phyloP scores from a whole-genome alignment of 176 grass and related monocot species.

The Eleusine indica region DNA sequence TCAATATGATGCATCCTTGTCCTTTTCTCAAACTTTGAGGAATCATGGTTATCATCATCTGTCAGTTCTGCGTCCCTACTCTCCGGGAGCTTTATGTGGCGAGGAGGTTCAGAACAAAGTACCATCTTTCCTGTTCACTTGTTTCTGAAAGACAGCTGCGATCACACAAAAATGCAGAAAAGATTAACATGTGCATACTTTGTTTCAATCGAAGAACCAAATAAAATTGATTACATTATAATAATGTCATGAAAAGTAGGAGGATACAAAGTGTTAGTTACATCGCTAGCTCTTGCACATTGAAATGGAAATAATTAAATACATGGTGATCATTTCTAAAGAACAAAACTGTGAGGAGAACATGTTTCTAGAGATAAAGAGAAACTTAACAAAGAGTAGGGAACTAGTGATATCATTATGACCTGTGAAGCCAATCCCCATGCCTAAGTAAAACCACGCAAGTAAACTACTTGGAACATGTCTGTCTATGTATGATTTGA shows the following conservation, averaged over 20 bases:
- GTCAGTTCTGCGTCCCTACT: slow-evolving; percentile 34
- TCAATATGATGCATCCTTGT: slow-evolving; percentile 52
- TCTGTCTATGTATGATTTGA: neutral
- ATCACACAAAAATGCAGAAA: slow-evolving; percentile 8
- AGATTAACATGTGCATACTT: slow-evolving; percentile 26
- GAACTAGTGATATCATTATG: neutral
- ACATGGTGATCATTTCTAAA: neutral
- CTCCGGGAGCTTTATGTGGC: neutral
- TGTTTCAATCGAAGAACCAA: slow-evolving; percentile 3
- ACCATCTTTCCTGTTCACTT: slow-evolving; percentile 45
- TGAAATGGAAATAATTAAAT: slow-evolving; percentile 3
- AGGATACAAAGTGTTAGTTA: neutral
- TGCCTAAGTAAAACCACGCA: neutral
- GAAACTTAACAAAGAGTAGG: neutral
- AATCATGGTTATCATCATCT: slow-evolving; percentile 40
- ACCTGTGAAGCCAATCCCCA: neutral
- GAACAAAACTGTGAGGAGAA: slow-evolving; percentile 22
- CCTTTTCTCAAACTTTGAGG: slow-evolving; percentile 52
- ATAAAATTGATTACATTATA: slow-evolving; percentile 10
- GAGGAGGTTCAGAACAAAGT: slow-evolving; percentile 10
- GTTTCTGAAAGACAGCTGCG: slow-evolving; percentile 13
- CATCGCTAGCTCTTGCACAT: slow-evolving; percentile 5
- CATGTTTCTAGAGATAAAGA: slow-evolving; percentile 18
- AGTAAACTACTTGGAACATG: neutral
- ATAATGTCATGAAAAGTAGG: neutral